Evolutionary conservation across 306 rosid genomes (phyloP).

Genomic region (Dryas alaskensis): DNA sequence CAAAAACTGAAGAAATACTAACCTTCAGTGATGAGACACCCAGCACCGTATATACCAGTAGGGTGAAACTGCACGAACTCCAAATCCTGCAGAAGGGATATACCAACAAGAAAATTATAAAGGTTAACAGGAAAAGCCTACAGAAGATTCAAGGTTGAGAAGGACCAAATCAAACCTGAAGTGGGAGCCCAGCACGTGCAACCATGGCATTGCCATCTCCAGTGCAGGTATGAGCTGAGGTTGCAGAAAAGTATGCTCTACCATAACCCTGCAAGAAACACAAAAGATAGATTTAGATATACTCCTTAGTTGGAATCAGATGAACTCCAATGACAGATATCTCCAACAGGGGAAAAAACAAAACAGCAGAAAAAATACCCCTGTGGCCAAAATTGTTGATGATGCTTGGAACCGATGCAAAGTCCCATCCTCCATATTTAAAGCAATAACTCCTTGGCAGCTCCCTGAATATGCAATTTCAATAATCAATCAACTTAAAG

Average conservation of each 20-base stretch:
- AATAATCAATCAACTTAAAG: constrained; percentile 15
- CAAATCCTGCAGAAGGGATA: constrained; percentile 59
- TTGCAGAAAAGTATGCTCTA: constrained; percentile 86
- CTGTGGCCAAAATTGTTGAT: constrained; percentile 88
- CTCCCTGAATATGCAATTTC: constrained; percentile 47
- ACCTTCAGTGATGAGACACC: constrained; percentile 98
- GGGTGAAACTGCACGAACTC: constrained; percentile 99
- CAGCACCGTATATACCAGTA: constrained; percentile 96
- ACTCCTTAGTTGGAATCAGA: constrained; percentile 7
- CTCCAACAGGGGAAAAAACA: not conserved
- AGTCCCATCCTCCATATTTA: constrained; percentile 91
- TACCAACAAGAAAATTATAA: constrained; percentile 19
- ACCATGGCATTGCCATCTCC: constrained; percentile 99
- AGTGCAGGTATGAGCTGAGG: constrained; percentile 97
- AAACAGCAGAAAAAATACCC: constrained; percentile 46
- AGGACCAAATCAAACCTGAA: constrained; percentile 54
- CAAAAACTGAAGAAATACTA: constrained; percentile 22
- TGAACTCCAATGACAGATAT: constrained; percentile 16
- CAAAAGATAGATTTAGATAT: constrained; percentile 13
- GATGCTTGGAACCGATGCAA: constrained; percentile 86
- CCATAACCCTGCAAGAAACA: constrained; percentile 75
- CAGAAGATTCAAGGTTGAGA: constrained; percentile 12
- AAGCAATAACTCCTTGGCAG: constrained; percentile 93
- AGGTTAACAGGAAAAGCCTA: constrained; percentile 14
- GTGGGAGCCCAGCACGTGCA: constrained; percentile 91